Evolutionary conservation across 441 rosid genomes (phyloP), one percentile per base, ranked within the genome.

Genomic region (Adansonia madagascariensis): DNA sequence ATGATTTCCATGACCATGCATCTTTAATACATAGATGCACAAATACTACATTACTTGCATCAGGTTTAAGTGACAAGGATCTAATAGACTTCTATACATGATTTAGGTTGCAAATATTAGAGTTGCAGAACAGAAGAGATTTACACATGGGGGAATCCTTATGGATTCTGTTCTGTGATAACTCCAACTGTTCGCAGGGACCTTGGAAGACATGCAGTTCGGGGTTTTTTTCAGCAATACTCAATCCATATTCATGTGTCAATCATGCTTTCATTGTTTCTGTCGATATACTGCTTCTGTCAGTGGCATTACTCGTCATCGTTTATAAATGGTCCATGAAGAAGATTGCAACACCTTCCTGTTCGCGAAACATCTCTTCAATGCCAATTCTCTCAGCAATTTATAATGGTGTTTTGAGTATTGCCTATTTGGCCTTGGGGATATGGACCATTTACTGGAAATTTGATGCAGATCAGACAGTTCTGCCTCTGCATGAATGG

Each of bases 401-500:
- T 68, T 82, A 77, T 39, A 83, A 81, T 65, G 83, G 77, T 9
- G 1, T 61, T 77, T 47, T 88, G 82, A 78, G 88, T 73, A 47
- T 83, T 57, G 81, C 79, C 62, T 85, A 82, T 44, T 17, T 85
- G 35, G 80, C 72, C 17, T 50, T 73, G 69, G 86, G 82, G 65
- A 8, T 82, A 39, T 81, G 84, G 84, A 78, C 75, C 35, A 72
- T 84, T 77, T 17, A 8, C 67, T 62, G 79, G 74, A 61, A 79
- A 20, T 46, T 74, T 12, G 71, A 44, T 8, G 17, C 15, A 18
- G 76, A 79, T 77, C 68, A 74, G 41, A 76, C 75, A 14, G 43
- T 82, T 72, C 24, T 84, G 8, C 84, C 88, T 6, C 47, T 76
- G 7, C 78, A 80, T 50, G 77, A 18, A 65, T 85, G 88, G 89